Base-by-base conservation (phyloP, 2,329 filamentous ascomycete species). In the Didymosphaeria variabile region DNA sequence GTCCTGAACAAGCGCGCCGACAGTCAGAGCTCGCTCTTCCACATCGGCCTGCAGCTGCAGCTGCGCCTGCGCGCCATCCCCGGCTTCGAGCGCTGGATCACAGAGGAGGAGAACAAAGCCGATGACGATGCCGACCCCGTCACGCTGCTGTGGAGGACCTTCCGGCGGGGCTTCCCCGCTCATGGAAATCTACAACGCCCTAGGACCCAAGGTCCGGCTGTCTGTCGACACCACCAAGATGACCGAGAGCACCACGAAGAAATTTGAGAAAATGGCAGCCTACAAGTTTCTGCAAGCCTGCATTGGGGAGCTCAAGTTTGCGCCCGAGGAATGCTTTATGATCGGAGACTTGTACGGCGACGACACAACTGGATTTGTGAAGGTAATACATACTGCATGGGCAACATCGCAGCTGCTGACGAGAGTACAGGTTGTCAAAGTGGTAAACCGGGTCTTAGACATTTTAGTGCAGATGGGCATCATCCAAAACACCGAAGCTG, bases 1-100 rank as follows among this genome's bases (percentile, higher is more conserved):
- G 97, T 99, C 78, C 97, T 99, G 84, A 99, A 99, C 81, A 92
- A 94, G 79, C 91, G 92, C 77, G 95, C 94, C 77, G 94, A 97
- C 77, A 94, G 95, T 67, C 92, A 92, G 58, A 87, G 90, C 61
- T 97, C 94, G 12, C 87, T 99, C 26, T 99, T 97, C 79, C 94
- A 98, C 79, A 97, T 97, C 78, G 98, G 95, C 78, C 86, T 97
- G 68, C 89, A 90, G 57, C 84, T 98, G 63, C 92, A 92, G 76
- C 89, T 90, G 80, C 89, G 95, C 65, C 83, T 99, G 63, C 86
- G 89, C 58, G 90, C 91, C 67, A 93, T 98, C 9, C 93, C 93
- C 4, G 91, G 88, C 60, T 97, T 98, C 75, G 89, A 93, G 64
- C 83, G 84, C 19, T 90, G 91, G 76, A 81, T 97, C 70, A 83